Evolutionary conservation across 2,329 filamentous ascomycete genomes (phyloP).

Genomic region (Neurospora sp.): DNA sequence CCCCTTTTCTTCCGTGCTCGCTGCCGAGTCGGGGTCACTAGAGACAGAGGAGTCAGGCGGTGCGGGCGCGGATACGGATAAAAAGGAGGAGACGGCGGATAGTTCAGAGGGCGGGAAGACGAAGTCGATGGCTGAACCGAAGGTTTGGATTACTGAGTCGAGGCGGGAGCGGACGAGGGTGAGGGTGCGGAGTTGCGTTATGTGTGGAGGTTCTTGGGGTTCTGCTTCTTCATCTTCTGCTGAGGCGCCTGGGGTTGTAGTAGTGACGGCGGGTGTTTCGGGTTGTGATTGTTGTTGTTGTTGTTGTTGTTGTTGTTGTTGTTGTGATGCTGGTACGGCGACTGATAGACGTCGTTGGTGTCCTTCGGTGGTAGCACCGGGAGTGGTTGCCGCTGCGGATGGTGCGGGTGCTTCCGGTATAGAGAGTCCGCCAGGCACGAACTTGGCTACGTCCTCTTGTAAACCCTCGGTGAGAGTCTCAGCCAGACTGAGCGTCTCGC

Average conservation of each 20-base stretch:
- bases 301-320: background rate
- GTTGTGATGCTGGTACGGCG: slow-evolving; percentile 6
- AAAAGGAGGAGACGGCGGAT: slow-evolving; percentile 73
- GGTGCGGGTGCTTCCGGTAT: slow-evolving; percentile 14
- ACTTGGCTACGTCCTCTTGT: slow-evolving; percentile 60
- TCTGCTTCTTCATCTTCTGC: slow-evolving; percentile 13
- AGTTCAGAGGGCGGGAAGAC: slow-evolving; percentile 80
- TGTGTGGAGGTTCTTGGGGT: slow-evolving; percentile 51
- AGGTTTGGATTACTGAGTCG: slow-evolving; percentile 80
- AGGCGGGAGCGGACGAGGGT: slow-evolving; percentile 74
- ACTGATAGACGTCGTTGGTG: slow-evolving; percentile 18
- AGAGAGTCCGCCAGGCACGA: slow-evolving; percentile 47
- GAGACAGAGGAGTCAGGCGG: background rate
- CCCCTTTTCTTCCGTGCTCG: slow-evolving; percentile 72
- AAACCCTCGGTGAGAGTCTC: slow-evolving; percentile 68
- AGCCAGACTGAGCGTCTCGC: slow-evolving; percentile 71
- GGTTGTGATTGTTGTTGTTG: background rate
- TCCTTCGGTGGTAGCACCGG: background rate
- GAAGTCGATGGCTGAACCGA: slow-evolving; percentile 94
- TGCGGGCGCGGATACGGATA: slow-evolving; percentile 82
- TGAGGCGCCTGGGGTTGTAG: slow-evolving; percentile 1
- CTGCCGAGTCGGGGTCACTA: background rate
- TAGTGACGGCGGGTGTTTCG: slow-evolving; percentile 2
- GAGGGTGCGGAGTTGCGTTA: slow-evolving; percentile 71
- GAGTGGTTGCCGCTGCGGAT: background rate